Base-by-base conservation (phyloP, 164 flowering plant genomes). In the Amborella trichopoda region DNA sequence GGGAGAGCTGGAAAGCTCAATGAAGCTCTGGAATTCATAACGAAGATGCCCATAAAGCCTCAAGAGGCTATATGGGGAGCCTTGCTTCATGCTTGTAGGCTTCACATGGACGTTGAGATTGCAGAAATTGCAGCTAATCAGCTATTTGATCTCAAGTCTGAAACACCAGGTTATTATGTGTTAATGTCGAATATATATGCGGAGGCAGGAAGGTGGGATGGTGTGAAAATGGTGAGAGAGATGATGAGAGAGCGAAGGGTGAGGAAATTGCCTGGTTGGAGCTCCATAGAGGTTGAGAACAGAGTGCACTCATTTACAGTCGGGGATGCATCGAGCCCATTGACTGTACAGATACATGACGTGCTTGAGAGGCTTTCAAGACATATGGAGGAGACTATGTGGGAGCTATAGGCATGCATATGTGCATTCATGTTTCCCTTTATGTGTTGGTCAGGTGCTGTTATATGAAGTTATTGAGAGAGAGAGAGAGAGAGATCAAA, bases 41-140 rank as follows among this genome's bases (percentile, higher is more conserved):
- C 62, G 54, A 60, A 46, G 18, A 83, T 83, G 80, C 81, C 93
- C 4, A 32, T 75, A 38, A 40, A 59, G 49, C 77, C 83, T 13
- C 74, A 67, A 56, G 65, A 54, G 10, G 41, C 71, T 43, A 51
- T 73, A 12, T 70, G 73, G 59, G 82, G 77, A 30, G 80, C 93
- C 42, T 72, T 82, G 46, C 79, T 80, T 53, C 80, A 82, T 66
- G 91, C 88, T 26, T 86, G 91, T 53, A 64, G 67, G 26, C 63
- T 77, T 6, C 67, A 80, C 52, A 67, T 81, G 1, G 70, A 76
- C 60, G 59, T 64, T 50, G 91, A 78, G 40, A 64, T 82, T n/a
- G 93, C 73, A 16, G 77, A 80, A 61, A 38, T 50, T n/a, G 86
- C 71, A 11, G 61, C 65, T 0, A 70, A 26, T 59, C 73, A 56